These are phyloP conservation scores for Fraxinus angustifolia DNA, from an alignment of 305 asterid species.

Conservation along the genomic window DNA sequence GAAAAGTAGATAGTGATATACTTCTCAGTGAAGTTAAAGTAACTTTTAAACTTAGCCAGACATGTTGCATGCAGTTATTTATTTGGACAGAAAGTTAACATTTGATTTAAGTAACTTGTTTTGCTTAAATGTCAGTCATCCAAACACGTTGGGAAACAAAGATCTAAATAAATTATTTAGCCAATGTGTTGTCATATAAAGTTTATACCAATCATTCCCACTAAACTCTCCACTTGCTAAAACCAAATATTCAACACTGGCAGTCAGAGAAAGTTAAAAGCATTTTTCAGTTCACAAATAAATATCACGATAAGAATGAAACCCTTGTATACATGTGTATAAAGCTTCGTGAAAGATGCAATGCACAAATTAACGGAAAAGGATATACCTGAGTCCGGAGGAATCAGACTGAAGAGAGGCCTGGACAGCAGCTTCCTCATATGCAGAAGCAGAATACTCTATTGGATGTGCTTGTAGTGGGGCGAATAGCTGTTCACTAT, in stretches of 20 bases:
- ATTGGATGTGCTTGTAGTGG: constrained; percentile 93
- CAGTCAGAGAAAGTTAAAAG: not conserved
- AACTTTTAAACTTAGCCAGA: not conserved
- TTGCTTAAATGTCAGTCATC: not conserved
- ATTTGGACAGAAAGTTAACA: not conserved
- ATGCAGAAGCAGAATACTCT: constrained; percentile 49
- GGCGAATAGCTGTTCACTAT: constrained; percentile 80
- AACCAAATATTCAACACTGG: not conserved
- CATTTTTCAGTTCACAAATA: not conserved
- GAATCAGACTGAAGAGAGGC: constrained; percentile 86
- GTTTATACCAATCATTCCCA: not conserved
- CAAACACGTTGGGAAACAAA: not conserved
- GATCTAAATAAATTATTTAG: not conserved
- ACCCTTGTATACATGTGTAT: not conserved
- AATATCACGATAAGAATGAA: not conserved
- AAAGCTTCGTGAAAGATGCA: not conserved
- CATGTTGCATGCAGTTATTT: not conserved
- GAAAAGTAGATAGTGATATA: not conserved
- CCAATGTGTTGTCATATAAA: not conserved
- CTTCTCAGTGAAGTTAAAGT: not conserved
- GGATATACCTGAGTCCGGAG: constrained; percentile 82
- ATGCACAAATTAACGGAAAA: constrained; percentile 2
- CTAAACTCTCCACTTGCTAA: not conserved
- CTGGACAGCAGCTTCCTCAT: constrained; percentile 91
- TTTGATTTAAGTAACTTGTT: not conserved